Evolutionary conservation across 2,329 filamentous ascomycete genomes (phyloP).

Genomic region (Allantophomopsis cytisporea): DNA sequence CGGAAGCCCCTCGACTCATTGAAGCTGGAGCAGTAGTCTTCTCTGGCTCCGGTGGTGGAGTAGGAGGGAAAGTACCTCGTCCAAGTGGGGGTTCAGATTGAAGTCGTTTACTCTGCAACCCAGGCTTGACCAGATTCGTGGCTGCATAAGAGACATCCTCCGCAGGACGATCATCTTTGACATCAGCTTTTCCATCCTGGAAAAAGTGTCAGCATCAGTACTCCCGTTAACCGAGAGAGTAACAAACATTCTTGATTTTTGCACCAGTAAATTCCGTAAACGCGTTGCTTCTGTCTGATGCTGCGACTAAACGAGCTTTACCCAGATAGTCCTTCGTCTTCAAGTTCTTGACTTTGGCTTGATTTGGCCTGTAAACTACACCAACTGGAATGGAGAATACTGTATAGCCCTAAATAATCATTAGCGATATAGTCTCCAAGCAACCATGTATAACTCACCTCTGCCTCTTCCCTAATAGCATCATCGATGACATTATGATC

Average conservation of each 20-base stretch:
- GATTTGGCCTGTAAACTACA: slow-evolving; percentile 88
- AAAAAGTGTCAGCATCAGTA: slow-evolving; percentile 4
- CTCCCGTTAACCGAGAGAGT: background rate
- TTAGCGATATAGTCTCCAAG: background rate
- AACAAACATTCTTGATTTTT: slow-evolving; percentile 59
- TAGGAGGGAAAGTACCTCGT: slow-evolving; percentile 86
- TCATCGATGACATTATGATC: slow-evolving; percentile 98
- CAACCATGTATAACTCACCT: slow-evolving; percentile 42
- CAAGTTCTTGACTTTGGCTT: slow-evolving; percentile 95
- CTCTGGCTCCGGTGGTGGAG: slow-evolving; percentile 87
- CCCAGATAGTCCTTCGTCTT: slow-evolving; percentile 97
- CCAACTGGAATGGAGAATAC: slow-evolving; percentile 97
- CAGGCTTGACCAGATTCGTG: slow-evolving; percentile 82
- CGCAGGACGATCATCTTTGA: slow-evolving; percentile 66
- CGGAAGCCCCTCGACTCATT: slow-evolving; percentile 42
- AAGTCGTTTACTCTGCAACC: slow-evolving; percentile 65
- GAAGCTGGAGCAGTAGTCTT: slow-evolving; percentile 24
- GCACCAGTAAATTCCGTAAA: slow-evolving; percentile 73
- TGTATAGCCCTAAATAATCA: slow-evolving; percentile 65
- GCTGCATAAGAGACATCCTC: slow-evolving; percentile 87
- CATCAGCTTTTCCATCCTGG: slow-evolving; percentile 34
- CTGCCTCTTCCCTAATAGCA: slow-evolving; percentile 82
- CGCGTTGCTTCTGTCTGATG: slow-evolving; percentile 66
- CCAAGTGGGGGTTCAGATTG: slow-evolving; percentile 72
- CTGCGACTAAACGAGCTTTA: slow-evolving; percentile 85